phyloP scores from a whole-genome alignment of 371 early-diverging fungal species.

The Mortierella sp. region DNA sequence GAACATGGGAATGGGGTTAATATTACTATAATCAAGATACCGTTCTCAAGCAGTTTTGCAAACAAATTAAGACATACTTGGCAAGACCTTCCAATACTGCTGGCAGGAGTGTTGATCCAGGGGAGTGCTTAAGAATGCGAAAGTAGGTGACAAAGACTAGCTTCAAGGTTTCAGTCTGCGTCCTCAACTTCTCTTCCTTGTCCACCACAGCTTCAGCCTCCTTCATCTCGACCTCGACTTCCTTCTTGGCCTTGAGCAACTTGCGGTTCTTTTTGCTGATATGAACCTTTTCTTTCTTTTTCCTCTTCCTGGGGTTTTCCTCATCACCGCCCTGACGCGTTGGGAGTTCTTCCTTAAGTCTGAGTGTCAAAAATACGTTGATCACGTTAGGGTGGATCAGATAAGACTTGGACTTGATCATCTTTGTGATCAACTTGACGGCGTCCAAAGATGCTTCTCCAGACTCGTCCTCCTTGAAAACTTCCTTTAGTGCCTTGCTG shows the following conservation, averaged over 20 bases:
- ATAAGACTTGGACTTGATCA: slow-evolving; percentile 86
- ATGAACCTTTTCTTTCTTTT: slow-evolving; percentile 74
- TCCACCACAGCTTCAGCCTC: slow-evolving; percentile 87
- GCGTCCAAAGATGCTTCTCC: slow-evolving; percentile 90
- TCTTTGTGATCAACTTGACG: slow-evolving; percentile 83
- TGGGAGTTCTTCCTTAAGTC: slow-evolving; percentile 84
- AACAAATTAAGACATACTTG: slow-evolving; percentile 58
- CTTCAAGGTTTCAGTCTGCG: slow-evolving; percentile 93
- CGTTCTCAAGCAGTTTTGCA: not conserved
- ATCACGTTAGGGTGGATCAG: slow-evolving; percentile 72
- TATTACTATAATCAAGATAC: not conserved
- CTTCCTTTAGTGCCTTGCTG: slow-evolving; percentile 77
- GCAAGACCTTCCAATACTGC: slow-evolving; percentile 92
- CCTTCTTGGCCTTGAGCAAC: slow-evolving; percentile 77
- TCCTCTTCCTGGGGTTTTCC: slow-evolving; percentile 63
- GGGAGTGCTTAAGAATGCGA: slow-evolving; percentile 89
- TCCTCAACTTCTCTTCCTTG: slow-evolving; percentile 78
- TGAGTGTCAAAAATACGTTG: slow-evolving; percentile 75
- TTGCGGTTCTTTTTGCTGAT: slow-evolving; percentile 83
- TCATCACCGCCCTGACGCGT: slow-evolving; percentile 60
- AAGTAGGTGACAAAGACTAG: slow-evolving; percentile 93
- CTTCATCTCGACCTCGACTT: slow-evolving; percentile 83
- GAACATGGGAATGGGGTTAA: not conserved
- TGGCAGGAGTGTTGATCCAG: slow-evolving; percentile 83
- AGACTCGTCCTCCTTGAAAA: slow-evolving; percentile 87